Base-by-base conservation (phyloP, 352 stramenopile species). In the Phytophthora lateralis region DNA sequence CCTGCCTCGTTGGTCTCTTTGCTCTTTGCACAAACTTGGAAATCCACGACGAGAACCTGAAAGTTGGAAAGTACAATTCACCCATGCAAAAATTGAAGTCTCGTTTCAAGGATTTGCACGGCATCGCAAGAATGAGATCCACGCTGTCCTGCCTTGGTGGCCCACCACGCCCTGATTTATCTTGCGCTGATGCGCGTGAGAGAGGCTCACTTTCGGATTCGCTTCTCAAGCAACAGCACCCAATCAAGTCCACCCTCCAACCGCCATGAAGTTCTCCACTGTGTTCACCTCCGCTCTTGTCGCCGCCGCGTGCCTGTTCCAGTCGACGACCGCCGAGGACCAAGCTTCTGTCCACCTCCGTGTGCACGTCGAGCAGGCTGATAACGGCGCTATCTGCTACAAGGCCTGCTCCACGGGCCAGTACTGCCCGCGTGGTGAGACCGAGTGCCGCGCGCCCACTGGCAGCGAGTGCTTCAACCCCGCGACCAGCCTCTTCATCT, bases 201-300 rank as follows among this genome's bases (percentile, higher is more conserved):
- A 48, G 20, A 18, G 15, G 14, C 50, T 27, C 50, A 58, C 29
- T 58, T 49, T 26, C 50, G 18, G 6, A 63, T 63, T 57, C 48
- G 10, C 60, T 29, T 32, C 11, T 20, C 8, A 44, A 30, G 30
- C 34, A 11, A 14, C 18, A 34, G 11, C 9, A 27, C 11, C 30
- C 4, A 30, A 4, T 45, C 14, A 42, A 48, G 38, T 26, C 24
- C 24, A 37, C 34, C 18, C 30, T 48, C 35, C 7, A 26, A 30
- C 26, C 26, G n/a, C 41, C 14, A 74, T 75, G 66, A 75, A 75
- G 60, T 63, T 72, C 67, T 72, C 63, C 8, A 55, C 55, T 35
- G 41, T 73, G 11, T 43, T 73, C 45, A 54, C 58, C n/a, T 32
- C 61, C 17, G 60, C 57, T 15, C n/a, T 61, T 8, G 44, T 60